phyloP scores from a whole-genome alignment of 768 basidiomycete genomes.

The Trametes villosa region DNA sequence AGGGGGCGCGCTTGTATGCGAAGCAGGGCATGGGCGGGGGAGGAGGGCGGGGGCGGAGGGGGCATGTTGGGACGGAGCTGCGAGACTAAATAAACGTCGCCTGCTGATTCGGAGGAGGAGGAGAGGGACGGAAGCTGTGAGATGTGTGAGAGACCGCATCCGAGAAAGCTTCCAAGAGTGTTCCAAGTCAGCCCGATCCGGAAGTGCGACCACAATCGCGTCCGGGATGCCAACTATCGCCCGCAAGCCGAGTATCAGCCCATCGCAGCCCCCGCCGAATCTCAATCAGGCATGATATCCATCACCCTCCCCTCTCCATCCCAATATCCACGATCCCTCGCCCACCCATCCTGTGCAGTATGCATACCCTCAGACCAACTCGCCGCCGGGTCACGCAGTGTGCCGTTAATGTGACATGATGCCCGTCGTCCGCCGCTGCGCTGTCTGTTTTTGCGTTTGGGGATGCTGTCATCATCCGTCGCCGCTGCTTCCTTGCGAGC shows the following conservation, averaged over 20 bases:
- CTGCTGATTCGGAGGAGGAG: neutral
- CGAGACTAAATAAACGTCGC: neutral
- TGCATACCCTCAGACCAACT: neutral
- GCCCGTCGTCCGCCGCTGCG: slow-evolving; percentile 3
- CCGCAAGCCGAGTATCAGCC: slow-evolving; percentile 18
- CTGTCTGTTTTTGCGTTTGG: neutral
- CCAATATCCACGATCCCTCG: neutral
- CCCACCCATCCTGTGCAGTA: neutral
- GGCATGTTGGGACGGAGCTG: neutral
- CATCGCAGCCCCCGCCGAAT: neutral
- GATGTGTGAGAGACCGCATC: slow-evolving; percentile 23
- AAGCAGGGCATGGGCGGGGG: slow-evolving; percentile 2
- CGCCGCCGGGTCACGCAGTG: neutral
- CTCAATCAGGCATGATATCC: neutral
- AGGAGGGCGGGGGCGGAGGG: neutral
- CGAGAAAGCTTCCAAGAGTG: slow-evolving; percentile 22
- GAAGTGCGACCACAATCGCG: slow-evolving; percentile 10
- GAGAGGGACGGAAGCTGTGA: slow-evolving; percentile 20
- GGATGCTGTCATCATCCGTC: slow-evolving; percentile 6
- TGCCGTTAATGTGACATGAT: neutral
- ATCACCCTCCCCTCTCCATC: neutral
- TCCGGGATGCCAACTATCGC: slow-evolving; percentile 18
- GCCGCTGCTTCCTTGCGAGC: slow-evolving; percentile 5
- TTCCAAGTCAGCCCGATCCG: slow-evolving; percentile 19
- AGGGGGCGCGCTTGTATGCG: neutral